Percentiles rank a stretch among this genome's conserved stretches.
These are phyloP conservation scores for Margaritispora aquatica DNA, from an alignment of 495 filamentous ascomycete species.

Conservation along the genomic window DNA sequence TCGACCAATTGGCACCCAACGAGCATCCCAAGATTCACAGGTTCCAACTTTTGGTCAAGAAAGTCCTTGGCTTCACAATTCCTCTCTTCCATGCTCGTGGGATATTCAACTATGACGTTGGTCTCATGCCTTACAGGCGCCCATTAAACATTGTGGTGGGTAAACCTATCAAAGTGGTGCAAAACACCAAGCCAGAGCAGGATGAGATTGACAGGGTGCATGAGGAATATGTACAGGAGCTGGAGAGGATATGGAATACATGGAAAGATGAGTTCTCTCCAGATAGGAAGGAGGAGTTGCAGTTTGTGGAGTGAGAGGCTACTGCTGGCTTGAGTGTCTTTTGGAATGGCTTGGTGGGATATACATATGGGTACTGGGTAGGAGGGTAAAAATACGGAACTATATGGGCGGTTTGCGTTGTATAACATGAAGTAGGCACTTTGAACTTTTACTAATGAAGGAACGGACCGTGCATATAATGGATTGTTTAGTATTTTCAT, in stretches of 20 bases:
- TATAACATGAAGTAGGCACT: background rate
- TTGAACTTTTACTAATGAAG: background rate
- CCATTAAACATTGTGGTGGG: slow-evolving; percentile 88
- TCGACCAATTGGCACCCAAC: slow-evolving; percentile 73
- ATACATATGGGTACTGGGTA: no score
- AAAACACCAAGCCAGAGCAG: slow-evolving; percentile 50
- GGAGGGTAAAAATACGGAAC: background rate
- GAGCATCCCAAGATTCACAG: slow-evolving; percentile 67
- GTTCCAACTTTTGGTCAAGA: slow-evolving; percentile 75
- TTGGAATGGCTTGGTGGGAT: background rate
- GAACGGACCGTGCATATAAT: no score
- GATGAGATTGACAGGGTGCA: slow-evolving; percentile 78
- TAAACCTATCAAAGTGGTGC: slow-evolving; percentile 62
- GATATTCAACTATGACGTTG: slow-evolving; percentile 96
- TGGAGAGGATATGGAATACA: slow-evolving; percentile 76
- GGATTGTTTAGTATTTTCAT: no score
- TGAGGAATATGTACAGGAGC: slow-evolving; percentile 66
- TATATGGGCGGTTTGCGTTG: background rate
- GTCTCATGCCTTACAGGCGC: slow-evolving; percentile 85
- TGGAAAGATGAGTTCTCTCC: slow-evolving; percentile 83
- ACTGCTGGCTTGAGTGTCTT: background rate
- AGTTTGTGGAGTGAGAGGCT: slow-evolving; percentile 59
- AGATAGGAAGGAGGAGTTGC: slow-evolving; percentile 64
- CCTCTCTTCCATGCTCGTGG: slow-evolving; percentile 86
- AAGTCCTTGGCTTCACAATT: slow-evolving; percentile 83